Base-by-base conservation (phyloP, 2,329 filamentous ascomycete species). In the Fusarium sp. region DNA sequence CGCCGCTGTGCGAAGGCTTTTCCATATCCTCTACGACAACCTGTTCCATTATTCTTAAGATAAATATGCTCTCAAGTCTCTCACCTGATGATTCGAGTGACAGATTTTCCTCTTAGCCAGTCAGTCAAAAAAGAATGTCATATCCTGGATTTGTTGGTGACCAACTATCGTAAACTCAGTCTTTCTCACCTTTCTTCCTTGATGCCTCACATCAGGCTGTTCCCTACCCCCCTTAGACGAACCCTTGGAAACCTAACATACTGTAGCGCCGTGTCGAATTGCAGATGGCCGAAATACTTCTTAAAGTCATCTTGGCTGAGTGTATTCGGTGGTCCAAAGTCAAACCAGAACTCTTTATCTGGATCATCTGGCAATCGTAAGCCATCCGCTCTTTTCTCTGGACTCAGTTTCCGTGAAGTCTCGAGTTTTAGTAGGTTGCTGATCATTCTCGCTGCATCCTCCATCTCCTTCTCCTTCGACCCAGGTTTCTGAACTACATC, bases 121-220 rank as follows among this genome's bases (percentile, higher is more conserved):
- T 64, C 60, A 70, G 4, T 68, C 35, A 29, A 70, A 70, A 3
- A 68, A 68, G 29, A 68, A 68, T 2, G 15, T 7, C 59, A 70
- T 57, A 11, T 68, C 67, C 63, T 69, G 15, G 7, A 19, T 0
- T 0, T 7, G 35, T 64, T 14, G 44, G 58, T 19, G 11, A 15
- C 14, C 19, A 38, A 12, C 10, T 21, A 38, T 38, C 7, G 21
- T 12, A 5, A n/a, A n/a, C n/a, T n/a, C n/a, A n/a, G n/a, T 0
- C 3, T 6, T 9, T 7, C 42, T 16, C 27, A 68, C 67, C 29
- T 51, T 37, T 45, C 37, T 59, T 5, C 67, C 67, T 21, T 16
- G 12, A 25, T 52, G 33, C 25, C 64, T 44, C 12, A 35, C 7
- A 14, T 68, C 64, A 0, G 9, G 64, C 18, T 29, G 33, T 25